Conservation (phyloP, 768 basidiomycete genomes). For the Albatrellus ellisii region DNA sequence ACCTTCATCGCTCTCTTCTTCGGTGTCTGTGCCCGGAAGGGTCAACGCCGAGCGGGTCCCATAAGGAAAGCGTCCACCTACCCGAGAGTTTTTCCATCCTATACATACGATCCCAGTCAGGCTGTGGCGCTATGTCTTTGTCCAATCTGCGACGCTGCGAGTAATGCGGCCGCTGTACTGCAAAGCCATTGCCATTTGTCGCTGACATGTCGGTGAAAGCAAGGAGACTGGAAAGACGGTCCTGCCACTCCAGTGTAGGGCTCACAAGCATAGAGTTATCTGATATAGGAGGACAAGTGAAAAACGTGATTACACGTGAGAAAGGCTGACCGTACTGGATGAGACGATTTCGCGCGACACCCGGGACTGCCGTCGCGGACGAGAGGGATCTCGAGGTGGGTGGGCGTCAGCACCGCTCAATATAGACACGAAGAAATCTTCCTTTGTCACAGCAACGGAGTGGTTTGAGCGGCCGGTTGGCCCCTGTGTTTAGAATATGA, state of each 20-base stretch:
- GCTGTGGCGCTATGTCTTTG: constrained; percentile 16
- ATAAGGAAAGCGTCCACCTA: neutral
- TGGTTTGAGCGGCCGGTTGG: constrained; percentile 53
- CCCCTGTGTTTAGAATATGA: constrained; percentile 30
- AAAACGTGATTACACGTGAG: neutral
- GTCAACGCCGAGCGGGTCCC: neutral
- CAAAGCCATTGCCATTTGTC: too few species aligned
- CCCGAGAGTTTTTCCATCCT: constrained; percentile 30
- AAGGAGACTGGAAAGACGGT: constrained; percentile 47
- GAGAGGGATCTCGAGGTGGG: constrained; percentile 37
- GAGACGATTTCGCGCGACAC: constrained; percentile 74
- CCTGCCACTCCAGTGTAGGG: constrained; percentile 72
- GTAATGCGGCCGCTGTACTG: too few species aligned
- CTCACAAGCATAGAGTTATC: constrained; percentile 47
- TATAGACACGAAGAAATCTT: constrained; percentile 69
- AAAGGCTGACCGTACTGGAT: constrained; percentile 29
- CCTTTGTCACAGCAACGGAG: constrained; percentile 51
- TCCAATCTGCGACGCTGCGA: constrained; percentile 37
- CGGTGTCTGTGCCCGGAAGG: constrained; percentile 10
- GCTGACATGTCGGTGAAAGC: constrained; percentile 16
- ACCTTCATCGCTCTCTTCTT: constrained; percentile 17
- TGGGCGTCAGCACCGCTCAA: constrained; percentile 41
- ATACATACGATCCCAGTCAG: constrained; percentile 50
- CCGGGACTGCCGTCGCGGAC: constrained; percentile 60
- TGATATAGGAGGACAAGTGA: constrained; percentile 14